Evolutionary conservation across 306 rosid genomes (phyloP).

Genomic region (Dryas alaskensis): DNA sequence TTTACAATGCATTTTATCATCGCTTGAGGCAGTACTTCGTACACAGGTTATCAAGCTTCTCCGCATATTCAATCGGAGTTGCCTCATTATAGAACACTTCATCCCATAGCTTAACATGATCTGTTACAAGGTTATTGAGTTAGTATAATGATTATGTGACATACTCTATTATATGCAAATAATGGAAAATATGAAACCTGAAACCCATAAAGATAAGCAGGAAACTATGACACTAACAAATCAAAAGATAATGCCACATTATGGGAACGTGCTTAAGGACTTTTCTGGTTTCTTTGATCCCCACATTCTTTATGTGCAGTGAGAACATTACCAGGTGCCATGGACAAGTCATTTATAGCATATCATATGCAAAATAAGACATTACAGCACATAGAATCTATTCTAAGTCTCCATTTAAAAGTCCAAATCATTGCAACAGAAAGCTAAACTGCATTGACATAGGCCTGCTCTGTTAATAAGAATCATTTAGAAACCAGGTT

Average conservation of each 20-base stretch:
- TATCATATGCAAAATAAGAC: no score
- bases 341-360: no score
- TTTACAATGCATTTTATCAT: conserved; percentile 22
- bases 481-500: neutral
- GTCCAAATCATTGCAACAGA: no score
- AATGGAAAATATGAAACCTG: neutral
- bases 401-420: no score
- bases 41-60: conserved; percentile 64
- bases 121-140: conserved; percentile 41
- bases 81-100: conserved; percentile 67
- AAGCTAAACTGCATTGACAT: neutral
- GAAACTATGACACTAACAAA: neutral
- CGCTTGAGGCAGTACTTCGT: conserved; percentile 49
- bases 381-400: no score
- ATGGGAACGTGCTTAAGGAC: no score
- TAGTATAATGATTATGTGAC: neutral
- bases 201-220: neutral
- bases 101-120: conserved; percentile 69
- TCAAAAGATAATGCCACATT: neutral
- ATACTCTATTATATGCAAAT: neutral
- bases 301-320: no score
- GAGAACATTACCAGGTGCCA: no score
- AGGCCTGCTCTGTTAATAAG: neutral
- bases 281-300: no score
- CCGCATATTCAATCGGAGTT: conserved; percentile 66